Conservation (phyloP, 768 basidiomycete genomes). For the Sarcodon aspratus region DNA sequence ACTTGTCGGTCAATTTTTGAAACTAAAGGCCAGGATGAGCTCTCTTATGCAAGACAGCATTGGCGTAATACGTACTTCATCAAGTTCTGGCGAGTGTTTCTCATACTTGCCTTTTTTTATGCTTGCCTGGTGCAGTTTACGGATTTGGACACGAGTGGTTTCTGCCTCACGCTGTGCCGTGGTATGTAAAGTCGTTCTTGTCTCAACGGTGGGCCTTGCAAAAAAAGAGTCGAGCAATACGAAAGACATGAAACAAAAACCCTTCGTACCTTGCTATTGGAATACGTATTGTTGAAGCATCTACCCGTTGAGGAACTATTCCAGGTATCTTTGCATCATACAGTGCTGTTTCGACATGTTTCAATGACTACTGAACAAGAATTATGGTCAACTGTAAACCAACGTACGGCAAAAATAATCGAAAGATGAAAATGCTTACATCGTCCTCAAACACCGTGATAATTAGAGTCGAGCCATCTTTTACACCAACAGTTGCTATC, state of each 20-base stretch:
- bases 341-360: slow-evolving; percentile 62
- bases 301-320: slow-evolving; percentile 60
- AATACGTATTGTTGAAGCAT: slow-evolving; percentile 63
- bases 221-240: neutral
- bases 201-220: slow-evolving; percentile 24
- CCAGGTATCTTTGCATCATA: slow-evolving; percentile 68
- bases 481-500: slow-evolving; percentile 69
- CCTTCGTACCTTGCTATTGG: slow-evolving; percentile 63
- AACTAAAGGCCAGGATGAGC: slow-evolving; percentile 33
- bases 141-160: slow-evolving; percentile 63
- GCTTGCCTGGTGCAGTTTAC: slow-evolving; percentile 56
- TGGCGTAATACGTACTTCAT: slow-evolving; percentile 39
- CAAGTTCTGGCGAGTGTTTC: slow-evolving; percentile 59
- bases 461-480: slow-evolving; percentile 63
- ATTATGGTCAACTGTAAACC: neutral
- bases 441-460: slow-evolving; percentile 72
- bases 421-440: slow-evolving; percentile 30
- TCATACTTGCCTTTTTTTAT: slow-evolving; percentile 59
- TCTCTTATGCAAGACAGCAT: neutral
- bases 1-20: slow-evolving; percentile 57
- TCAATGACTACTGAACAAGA: slow-evolving; percentile 50
- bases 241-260: neutral
- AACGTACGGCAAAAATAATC: neutral
- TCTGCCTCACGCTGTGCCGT: slow-evolving; percentile 57
- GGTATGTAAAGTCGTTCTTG: slow-evolving; percentile 42